Conservation (phyloP, 148 eudicot genomes). For the Diospyros kaki region DNA sequence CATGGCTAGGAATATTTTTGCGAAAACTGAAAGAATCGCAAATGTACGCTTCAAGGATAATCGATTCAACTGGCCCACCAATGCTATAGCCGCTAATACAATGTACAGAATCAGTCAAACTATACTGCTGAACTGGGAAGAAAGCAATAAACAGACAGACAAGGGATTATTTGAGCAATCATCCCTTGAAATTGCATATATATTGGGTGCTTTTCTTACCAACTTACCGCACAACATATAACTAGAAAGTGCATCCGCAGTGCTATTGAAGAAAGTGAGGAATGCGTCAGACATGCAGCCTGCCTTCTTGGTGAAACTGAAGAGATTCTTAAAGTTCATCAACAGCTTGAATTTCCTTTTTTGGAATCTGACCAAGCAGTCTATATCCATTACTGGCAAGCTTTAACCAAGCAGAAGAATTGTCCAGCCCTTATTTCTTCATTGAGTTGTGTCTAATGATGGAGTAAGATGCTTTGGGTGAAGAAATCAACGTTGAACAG, state of each 20-base stretch:
- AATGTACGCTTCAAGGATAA: too few species aligned
- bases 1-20: not conserved
- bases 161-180: not conserved
- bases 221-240: not conserved
- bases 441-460: too few species aligned
- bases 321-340: not conserved
- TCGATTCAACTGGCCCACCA: not conserved
- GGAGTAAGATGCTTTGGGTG: too few species aligned
- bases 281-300: not conserved
- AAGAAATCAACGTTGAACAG: too few species aligned
- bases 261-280: conserved; percentile 1
- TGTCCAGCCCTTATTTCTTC: too few species aligned
- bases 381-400: too few species aligned
- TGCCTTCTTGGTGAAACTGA: too few species aligned
- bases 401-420: too few species aligned
- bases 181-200: not conserved
- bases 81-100: conserved; percentile 2
- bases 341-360: not conserved
- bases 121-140: not conserved
- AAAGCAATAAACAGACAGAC: not conserved
- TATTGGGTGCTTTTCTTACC: not conserved
- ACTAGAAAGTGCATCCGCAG: not conserved
- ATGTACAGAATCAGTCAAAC: not conserved
- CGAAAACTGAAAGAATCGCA: not conserved
- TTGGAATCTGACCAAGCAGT: too few species aligned